Conservation (phyloP, 192 early-diverging fungal species). For the Dispira simplex region DNA sequence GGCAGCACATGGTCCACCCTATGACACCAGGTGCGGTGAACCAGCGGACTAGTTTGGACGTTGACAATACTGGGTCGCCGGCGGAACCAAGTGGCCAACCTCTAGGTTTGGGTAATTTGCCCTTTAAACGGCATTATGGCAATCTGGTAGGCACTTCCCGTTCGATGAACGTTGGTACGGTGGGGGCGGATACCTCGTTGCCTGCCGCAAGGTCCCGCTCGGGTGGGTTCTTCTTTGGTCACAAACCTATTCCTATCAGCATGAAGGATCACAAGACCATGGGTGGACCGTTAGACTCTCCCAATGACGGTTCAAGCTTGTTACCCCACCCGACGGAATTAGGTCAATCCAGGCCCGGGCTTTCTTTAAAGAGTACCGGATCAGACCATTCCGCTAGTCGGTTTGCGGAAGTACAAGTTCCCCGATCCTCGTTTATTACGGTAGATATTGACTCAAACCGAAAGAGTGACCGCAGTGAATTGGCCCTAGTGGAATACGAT, state of each 20-base stretch:
- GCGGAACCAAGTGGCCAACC: too few species aligned
- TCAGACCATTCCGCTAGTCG: not conserved
- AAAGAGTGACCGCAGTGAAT: conserved; percentile 60
- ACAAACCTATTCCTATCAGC: not conserved
- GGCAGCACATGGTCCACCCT: too few species aligned
- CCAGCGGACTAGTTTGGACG: too few species aligned
- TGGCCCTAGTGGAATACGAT: conserved; percentile 79
- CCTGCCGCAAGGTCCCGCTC: not conserved
- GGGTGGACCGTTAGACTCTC: not conserved
- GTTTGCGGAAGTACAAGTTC: not conserved
- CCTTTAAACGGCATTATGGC: too few species aligned
- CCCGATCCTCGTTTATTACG: conserved; percentile 7
- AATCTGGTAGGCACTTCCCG: too few species aligned
- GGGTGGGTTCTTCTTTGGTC: not conserved
- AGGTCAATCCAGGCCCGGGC: too few species aligned
- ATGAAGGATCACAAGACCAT: not conserved
- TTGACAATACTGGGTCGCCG: too few species aligned
- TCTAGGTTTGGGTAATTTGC: too few species aligned
- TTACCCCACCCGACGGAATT: too few species aligned
- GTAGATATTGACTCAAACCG: conserved; percentile 79
- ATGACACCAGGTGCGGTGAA: too few species aligned
- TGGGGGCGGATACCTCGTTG: not conserved
- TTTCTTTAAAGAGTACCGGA: not conserved
- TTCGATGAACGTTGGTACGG: too few species aligned
- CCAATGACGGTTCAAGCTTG: too few species aligned